Percentiles rank a stretch among this genome's conserved stretches.
These are phyloP conservation scores for Cytospora mali DNA, from an alignment of 2,329 filamentous ascomycete genomes.

Conservation along the genomic window DNA sequence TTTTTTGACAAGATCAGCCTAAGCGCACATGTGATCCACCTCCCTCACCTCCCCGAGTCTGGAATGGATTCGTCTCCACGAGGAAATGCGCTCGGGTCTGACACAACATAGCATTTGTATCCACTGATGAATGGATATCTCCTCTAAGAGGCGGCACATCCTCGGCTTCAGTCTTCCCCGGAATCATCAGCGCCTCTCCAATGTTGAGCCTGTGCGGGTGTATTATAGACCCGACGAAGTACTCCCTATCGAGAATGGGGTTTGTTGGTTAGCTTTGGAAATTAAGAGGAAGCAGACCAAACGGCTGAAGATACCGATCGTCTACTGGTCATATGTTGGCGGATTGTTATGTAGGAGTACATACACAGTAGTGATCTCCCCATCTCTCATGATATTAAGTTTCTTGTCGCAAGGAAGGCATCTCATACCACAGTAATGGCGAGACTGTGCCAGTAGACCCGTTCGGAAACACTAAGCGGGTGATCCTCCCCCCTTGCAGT, in stretches of 20 bases:
- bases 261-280: neutral
- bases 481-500: conserved; percentile 6
- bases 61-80: neutral
- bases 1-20: neutral
- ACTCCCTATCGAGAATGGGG: neutral
- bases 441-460: conserved; percentile 33
- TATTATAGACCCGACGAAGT: neutral
- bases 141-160: neutral
- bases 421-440: conserved; percentile 47
- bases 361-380: conserved; percentile 34
- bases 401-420: conserved; percentile 31
- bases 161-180: neutral
- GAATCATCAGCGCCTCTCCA: neutral
- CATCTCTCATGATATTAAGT: conserved; percentile 40
- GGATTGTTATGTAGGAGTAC: conserved; percentile 34
- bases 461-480: conserved; percentile 8
- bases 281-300: conserved; percentile 21
- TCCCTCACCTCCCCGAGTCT: neutral
- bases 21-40: neutral
- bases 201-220: neutral
- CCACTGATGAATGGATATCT: too few species aligned
- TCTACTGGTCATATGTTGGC: conserved; percentile 31
- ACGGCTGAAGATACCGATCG: conserved; percentile 32
- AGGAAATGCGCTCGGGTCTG: neutral
- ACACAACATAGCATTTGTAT: neutral